Evolutionary conservation across 192 early-diverging fungal genomes (phyloP), one percentile per base, ranked within the genome.

Genomic region (Phycomyces nitens): DNA sequence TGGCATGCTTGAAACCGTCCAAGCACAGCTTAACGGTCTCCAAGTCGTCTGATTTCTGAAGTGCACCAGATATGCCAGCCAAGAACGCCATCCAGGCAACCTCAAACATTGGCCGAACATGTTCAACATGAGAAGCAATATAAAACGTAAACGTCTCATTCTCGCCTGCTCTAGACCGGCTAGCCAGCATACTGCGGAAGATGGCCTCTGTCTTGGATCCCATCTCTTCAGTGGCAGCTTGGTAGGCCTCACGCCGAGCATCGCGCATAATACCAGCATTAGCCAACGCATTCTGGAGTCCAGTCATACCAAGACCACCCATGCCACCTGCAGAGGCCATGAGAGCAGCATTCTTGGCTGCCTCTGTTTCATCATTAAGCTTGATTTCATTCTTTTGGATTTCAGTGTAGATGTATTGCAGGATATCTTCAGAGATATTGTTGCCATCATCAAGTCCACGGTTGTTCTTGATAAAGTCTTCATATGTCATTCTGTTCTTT

Each of bases 91-190:
- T 92, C 95, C 95, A 97, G 3, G 92, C 82, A 0, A 89, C 84
- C 41, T 92, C 88, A 77, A 97, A 95, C 95, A 97, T 97, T 10
- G 85, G 84, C 47, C 88, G 87, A 40, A 95, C 89, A 70, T 97
- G 95, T 57, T 93, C 95, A 38, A 89, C 77, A 44, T 92, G 88
- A 49, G 86, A 92, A 0, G 89, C 89, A 39, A 77, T 82, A 66
- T 84, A 71, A 50, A 88, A 87, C 0, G 79, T 77, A 38, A 76
- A 71, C 9, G 56, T 47, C 12, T 72, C 72, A 64, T 82, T 78
- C 5, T 77, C 66, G 27, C 75, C 76, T 9, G 83, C 84, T 26
- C 75, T 70, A 8, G 75, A 77, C 7, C 72, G 75, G 57, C 77
- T 75, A 12, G 78, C 74, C 16, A 82, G 68, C 82, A 89, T 88